Percentiles rank a stretch among this genome's conserved stretches.
These are phyloP conservation scores for Orbilia oligospora DNA, from an alignment of 2,329 filamentous ascomycete genomes.

Conservation along the genomic window DNA sequence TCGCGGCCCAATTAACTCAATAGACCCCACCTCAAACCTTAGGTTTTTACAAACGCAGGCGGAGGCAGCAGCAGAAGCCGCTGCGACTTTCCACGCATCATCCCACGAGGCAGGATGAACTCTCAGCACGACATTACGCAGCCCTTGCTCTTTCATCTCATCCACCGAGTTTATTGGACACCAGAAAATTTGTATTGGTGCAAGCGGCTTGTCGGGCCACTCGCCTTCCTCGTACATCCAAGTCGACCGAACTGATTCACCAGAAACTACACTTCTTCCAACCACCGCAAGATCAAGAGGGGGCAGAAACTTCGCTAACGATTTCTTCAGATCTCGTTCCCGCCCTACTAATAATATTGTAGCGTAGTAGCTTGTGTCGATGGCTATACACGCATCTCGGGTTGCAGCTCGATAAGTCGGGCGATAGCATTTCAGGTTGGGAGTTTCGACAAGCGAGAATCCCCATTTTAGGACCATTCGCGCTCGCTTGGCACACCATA, in stretches of 20 bases:
- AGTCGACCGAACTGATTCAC: constrained; percentile 57
- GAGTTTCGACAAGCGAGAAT: constrained; percentile 86
- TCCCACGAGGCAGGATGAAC: constrained; percentile 86
- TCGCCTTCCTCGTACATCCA: constrained; percentile 69
- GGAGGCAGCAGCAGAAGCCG: constrained; percentile 73
- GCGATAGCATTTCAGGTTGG: constrained; percentile 90
- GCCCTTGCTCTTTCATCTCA: constrained; percentile 69
- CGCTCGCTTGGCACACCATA: constrained; percentile 93
- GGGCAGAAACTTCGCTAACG: constrained; percentile 77
- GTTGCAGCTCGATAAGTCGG: constrained; percentile 85
- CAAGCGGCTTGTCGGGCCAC: constrained; percentile 74
- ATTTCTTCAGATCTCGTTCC: constrained; percentile 74
- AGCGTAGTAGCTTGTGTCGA: constrained; percentile 95
- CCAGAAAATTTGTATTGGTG: constrained; percentile 83
- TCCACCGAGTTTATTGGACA: constrained; percentile 69
- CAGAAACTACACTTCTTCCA: constrained; percentile 72
- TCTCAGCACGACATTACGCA: constrained; percentile 75
- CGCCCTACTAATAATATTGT: constrained; percentile 83
- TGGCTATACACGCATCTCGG: constrained; percentile 82
- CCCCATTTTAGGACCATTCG: constrained; percentile 90
- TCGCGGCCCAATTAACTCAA: constrained; percentile 79
- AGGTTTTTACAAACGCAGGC: constrained; percentile 75
- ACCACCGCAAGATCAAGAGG: constrained; percentile 75
- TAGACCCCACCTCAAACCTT: constrained; percentile 80
- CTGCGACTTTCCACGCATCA: constrained; percentile 76